Evolutionary conservation across 75 land plant genomes (phyloP), one percentile per base, ranked within the genome.

Genomic region (Pinus tabuliformis): DNA sequence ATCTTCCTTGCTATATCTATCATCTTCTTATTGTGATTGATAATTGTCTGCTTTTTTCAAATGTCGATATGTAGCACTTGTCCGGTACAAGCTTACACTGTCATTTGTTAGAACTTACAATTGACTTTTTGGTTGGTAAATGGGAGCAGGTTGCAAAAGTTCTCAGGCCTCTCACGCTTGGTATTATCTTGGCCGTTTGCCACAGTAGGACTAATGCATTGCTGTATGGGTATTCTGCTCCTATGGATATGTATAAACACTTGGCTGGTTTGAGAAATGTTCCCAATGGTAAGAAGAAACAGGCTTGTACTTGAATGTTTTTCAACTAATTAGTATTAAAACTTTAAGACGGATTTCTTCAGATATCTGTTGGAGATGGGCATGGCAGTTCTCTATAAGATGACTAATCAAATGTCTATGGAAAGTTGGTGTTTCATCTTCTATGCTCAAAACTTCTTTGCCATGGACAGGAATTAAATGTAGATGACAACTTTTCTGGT

Each of bases 181-280:
- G 92, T 54, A 82, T 89, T 54, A 91, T 97, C 56, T 78, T 97
- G 74, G 89, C 87, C 65, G 78, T 88, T 6, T 95, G 94, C 14
- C 98, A 97, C 78, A 81, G 96, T 82, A 86, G 99, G 59, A 93
- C 96, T 57, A 89, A 85, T 79, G 88, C 96, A 9, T 62, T 97
- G 70, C 76, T 88, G 39, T 74, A 93, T 82, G 99, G 99, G 54
- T 97, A 97, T 75, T 93, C 96, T 78, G 98, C 99, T 58, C 99
- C 99, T 56, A 37, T 97, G 80, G 79, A 87, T 76, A 84, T 90
- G 6, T 93, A 96, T 82, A 88, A 80, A 72, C 86, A 91, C 82
- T 90, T 97, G 36, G 74, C 74, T 24, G 58, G 37, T 52, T 56
- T 73, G 54, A 73, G 58, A 28, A 56, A 73, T 56, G 45, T 73